phyloP scores from a whole-genome alignment of 2,329 filamentous ascomycete genomes.

The Xenoacremonium recifei region DNA sequence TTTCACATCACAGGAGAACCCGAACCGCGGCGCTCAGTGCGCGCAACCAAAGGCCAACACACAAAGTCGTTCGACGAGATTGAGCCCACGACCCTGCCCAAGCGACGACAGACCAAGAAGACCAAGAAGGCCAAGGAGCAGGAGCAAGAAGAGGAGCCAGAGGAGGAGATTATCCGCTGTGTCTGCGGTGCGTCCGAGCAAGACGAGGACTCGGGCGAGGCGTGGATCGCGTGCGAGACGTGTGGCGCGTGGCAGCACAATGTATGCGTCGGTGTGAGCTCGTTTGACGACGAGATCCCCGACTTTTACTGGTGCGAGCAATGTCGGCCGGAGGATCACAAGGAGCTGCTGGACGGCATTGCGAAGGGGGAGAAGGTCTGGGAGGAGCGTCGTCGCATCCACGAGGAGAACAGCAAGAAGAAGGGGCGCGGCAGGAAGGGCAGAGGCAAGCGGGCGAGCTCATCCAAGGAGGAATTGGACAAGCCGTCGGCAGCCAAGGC shows the following conservation, averaged over 20 bases:
- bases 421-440: slow-evolving; percentile 60
- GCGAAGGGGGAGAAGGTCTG: slow-evolving; percentile 81
- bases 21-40: slow-evolving; percentile 89
- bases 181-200: slow-evolving; percentile 87
- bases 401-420: slow-evolving; percentile 61
- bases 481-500: slow-evolving; percentile 34
- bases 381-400: slow-evolving; percentile 65
- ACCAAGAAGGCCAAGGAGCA: slow-evolving; percentile 64
- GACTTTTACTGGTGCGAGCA: slow-evolving; percentile 90
- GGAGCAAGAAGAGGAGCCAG: slow-evolving; percentile 55
- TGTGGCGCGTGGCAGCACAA: slow-evolving; percentile 98
- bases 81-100: slow-evolving; percentile 55
- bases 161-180: slow-evolving; percentile 80
- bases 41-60: slow-evolving; percentile 95
- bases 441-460: slow-evolving; percentile 65
- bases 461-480: slow-evolving; percentile 60
- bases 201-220: slow-evolving; percentile 80
- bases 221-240: slow-evolving; percentile 94
- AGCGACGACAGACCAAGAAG: slow-evolving; percentile 50
- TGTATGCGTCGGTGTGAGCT: slow-evolving; percentile 84
- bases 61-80: slow-evolving; percentile 81
- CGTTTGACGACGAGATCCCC: slow-evolving; percentile 74
- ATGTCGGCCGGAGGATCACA: slow-evolving; percentile 82
- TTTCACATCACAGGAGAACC: slow-evolving; percentile 46
- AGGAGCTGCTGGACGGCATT: slow-evolving; percentile 75